Evolutionary conservation across 2,329 filamentous ascomycete genomes (phyloP), one percentile per base, ranked within the genome.

Genomic region (Fusarium oligoseptatum): DNA sequence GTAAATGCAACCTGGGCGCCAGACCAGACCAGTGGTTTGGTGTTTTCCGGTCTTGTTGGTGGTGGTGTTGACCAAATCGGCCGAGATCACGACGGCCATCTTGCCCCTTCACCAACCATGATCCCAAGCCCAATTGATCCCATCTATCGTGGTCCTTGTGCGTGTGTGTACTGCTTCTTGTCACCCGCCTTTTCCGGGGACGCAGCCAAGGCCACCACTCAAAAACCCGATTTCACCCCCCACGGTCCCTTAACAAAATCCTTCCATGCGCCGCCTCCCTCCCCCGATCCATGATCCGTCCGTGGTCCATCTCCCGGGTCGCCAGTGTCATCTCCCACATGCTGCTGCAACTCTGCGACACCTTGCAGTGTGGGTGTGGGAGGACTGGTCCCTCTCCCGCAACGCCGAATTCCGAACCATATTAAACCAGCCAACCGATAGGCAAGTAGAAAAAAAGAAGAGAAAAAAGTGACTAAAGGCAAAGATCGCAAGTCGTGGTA

Each of bases 401-500:
- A 76, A 79, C 77, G 71, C 77, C 77, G 69, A 79, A 74, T 79
- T 74, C 77, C 76, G 73, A 77, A 76, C 61, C 67, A 55, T 66
- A 77, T 71, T 74, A 73, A 75, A 73, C 69, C 73, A 76, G 73
- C 74, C 72, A 76, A 68, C 64, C 67, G 66, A 62, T 72, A 70
- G 60, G 70, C 32, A 55, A 2, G 27, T 20, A 32, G 24, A 11
- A 32, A 55, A 20, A 29, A 22, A 17, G 14, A 64, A 71, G 67
- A 71, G 71, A 66, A 69, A 68, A 57, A 58, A 17, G 22, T 58
- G 65, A 71, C 71, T 77, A 74, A 76, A 70, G 64, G 71, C 69
- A 75, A 55, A 72, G 66, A 64, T 64, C 62, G 74, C 72, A 74
- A 55, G 63, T 79, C 77, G 66, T 79, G 63, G 67, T 77, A 69